Evolutionary conservation across 306 rosid genomes (phyloP).

Genomic region (Abrus pulchellus): DNA sequence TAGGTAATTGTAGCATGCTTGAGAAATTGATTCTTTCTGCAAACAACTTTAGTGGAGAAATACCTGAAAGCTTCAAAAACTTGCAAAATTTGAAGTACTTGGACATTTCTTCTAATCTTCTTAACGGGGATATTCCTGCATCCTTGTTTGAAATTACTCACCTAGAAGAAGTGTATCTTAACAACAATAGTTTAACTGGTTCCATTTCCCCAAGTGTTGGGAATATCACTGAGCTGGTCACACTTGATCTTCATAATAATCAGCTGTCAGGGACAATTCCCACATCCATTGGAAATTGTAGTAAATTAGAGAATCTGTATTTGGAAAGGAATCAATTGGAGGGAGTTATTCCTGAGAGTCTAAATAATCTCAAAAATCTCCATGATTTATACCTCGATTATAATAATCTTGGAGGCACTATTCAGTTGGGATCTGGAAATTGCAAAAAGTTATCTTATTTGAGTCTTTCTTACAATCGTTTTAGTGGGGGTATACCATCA

Average conservation of each 20-base stretch:
- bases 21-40: conserved; percentile 54
- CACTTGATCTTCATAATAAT: conserved; percentile 53
- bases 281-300: conserved; percentile 73
- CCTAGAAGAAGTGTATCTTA: conserved; percentile 52
- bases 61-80: conserved; percentile 54
- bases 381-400: conserved; percentile 7
- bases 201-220: conserved; percentile 70
- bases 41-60: conserved; percentile 61
- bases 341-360: conserved; percentile 69
- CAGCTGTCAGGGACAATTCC: conserved; percentile 68
- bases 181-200: conserved; percentile 61
- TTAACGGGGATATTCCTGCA: conserved; percentile 62
- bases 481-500: conserved; percentile 65
- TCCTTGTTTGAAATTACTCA: conserved; percentile 54
- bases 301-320: conserved; percentile 49
- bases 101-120: conserved; percentile 45
- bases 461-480: conserved; percentile 63
- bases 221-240: conserved; percentile 48
- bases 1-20: conserved; percentile 58
- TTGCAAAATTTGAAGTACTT: conserved; percentile 44
- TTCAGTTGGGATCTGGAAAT: conserved; percentile 60
- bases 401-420: conserved; percentile 66
- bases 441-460: conserved; percentile 55
- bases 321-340: conserved; percentile 54
- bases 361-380: conserved; percentile 65